Percentiles rank a stretch among this genome's conserved stretches.
Conservation (phyloP, 2,329 filamentous ascomycete genomes). For the Apiospora hydei region DNA sequence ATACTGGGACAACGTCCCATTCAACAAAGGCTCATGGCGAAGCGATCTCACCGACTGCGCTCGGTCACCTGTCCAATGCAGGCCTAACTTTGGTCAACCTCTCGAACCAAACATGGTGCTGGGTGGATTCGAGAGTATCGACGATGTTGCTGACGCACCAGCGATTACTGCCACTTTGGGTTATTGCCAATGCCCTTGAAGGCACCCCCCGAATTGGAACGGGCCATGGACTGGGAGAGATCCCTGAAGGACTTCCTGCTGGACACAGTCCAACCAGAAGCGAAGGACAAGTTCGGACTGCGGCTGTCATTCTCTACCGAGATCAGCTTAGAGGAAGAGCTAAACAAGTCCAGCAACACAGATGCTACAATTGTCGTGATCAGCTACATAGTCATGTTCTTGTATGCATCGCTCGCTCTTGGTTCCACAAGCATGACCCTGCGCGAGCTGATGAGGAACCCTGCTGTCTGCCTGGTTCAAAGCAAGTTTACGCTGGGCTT, state of each 20-base stretch:
- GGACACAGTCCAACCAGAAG: constrained; percentile 84
- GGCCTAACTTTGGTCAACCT: constrained; percentile 89
- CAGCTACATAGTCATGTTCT: constrained; percentile 98
- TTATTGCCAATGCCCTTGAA: constrained; percentile 85
- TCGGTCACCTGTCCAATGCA: constrained; percentile 80
- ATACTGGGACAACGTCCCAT: constrained; percentile 79
- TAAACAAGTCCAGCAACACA: constrained; percentile 98
- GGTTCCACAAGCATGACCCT: constrained; percentile 86
- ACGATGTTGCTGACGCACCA: constrained; percentile 73
- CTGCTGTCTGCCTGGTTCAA: constrained; percentile 85
- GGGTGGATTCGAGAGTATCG: constrained; percentile 75
- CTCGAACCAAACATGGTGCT: constrained; percentile 86
- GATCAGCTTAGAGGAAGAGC: constrained; percentile 90
- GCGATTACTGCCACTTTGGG: constrained; percentile 92
- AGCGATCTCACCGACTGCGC: constrained; percentile 76
- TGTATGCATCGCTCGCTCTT: constrained; percentile 92
- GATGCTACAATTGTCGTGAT: constrained; percentile 96
- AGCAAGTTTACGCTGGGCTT: constrained; percentile 98
- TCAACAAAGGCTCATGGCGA: constrained; percentile 74
- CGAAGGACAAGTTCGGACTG: constrained; percentile 72
- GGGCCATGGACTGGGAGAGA: constrained; percentile 89
- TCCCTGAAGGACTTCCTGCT: constrained; percentile 77
- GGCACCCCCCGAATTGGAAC: constrained; percentile 72
- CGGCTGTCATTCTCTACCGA: constrained; percentile 95
- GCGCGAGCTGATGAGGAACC: constrained; percentile 80